Evolutionary conservation across 1,139 yeast species (phyloP), one percentile per base, ranked within the genome.

Genomic region (Diutina rugosa): DNA sequence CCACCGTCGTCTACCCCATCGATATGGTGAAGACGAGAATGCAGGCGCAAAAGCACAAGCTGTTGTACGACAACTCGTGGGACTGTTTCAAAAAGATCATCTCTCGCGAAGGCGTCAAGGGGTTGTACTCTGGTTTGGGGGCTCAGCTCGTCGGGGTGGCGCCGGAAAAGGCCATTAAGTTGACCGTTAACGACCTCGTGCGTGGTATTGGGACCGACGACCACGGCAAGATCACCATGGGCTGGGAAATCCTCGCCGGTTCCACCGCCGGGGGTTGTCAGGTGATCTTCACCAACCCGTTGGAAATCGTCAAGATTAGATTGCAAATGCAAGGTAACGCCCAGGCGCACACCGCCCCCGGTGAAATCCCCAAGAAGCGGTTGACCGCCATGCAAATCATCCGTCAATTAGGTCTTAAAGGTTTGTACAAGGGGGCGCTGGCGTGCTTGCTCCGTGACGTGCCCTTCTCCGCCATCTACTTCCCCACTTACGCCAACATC

Each of bases 141-240:
- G 98, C 98, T 45, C 99, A 93, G 71, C 76, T 93, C 64, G 84
- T 93, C 54, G 99, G 99, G 61, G 98, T 93, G 55, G 98, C 98
- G 0, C 99, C 99, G 3, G 99, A 93, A 71, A 93, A 93, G 75
- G 99, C 98, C 55, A 93, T 93, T 67, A 93, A 93, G 72, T 81
- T 93, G 62, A 91, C 98, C 0, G 96, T 93, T 55, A 93, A 93
- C 71, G 99, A 93, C 68, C 76, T 88, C 61, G 84, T 91, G 58
- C 81, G 98, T 66, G 84, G 84, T 54, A 77, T 83, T 59, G 84
- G 95, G 62, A 79, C 90, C 32, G 76, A 79, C 56, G 83, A 84
- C 9, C 68, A 74, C 55, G 85, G 87, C 53, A 70, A 76, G 56
- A 80, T 91, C 60, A 76, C 88, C 38, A 71, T 87, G 73, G 72